Evolutionary conservation across 2,329 filamentous ascomycete species (phyloP), one percentile per base, ranked within the genome.

Genomic region (Leptographium radiaticola): DNA sequence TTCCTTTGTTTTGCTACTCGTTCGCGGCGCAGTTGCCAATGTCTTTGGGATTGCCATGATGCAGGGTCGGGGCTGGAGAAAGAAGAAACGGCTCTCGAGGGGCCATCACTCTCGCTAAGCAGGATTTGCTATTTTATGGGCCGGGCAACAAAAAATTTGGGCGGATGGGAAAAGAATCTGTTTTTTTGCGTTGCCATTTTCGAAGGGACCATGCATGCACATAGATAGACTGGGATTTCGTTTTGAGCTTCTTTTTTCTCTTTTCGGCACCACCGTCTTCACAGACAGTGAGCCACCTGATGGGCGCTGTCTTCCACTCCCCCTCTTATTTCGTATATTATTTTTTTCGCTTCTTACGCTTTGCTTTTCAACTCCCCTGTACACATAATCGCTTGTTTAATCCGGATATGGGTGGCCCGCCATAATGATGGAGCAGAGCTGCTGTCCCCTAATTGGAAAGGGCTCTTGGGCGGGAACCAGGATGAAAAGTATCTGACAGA

Each of bases 91-190:
- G 49, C 49, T 33, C n/a, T 15, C 10, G 13, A 25, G 25, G 25
- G 49, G 20, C 20, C 42, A 20, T 48, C 20, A 38, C 38, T 33
- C 39, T 43, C 49, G 38, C 16, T 7, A 15, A 42, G 39, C 25
- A 33, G 39, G 38, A 30, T 43, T 38, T 47, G 38, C 18, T 42
- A 47, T 52, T 38, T 33, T 50, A 25, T 51, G 52, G 55, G 49
- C 49, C 25, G 52, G 55, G 31, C 45, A 53, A 51, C 48, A 50
- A 52, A 47, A 54, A 48, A 49, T 6, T 10, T 52, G 55, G 52
- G 45, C n/a, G 49, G 55, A 50, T 39, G 52, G 55, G 55, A 56
- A 56, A 56, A 56, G 46, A 49, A 56, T 30, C n/a, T 53, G 51
- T 34, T 47, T 51, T 51, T 53, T 57, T 49, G 42, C 11, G 20